These are phyloP conservation scores for Amborella trichopoda DNA, from an alignment of 164 flowering plant species.

Conservation along the genomic window DNA sequence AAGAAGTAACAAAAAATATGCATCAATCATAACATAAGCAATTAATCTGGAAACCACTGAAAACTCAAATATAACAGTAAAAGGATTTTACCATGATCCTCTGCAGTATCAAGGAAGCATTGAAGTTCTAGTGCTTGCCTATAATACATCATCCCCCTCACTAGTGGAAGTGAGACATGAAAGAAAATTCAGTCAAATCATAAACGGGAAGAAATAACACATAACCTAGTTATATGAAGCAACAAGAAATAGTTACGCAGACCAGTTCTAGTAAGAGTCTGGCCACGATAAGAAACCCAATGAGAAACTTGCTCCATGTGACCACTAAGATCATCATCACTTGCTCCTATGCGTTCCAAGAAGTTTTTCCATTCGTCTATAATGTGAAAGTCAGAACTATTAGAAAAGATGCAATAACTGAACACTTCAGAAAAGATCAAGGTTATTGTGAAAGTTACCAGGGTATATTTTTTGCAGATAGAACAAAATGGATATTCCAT, in stretches of 20 bases:
- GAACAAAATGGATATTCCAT: conserved; percentile 84
- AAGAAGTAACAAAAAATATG: too few relatives aligned
- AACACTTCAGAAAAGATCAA: conserved; percentile 1
- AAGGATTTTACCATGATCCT: conserved; percentile 49
- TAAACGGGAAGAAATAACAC: too few relatives aligned
- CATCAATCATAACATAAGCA: too few relatives aligned
- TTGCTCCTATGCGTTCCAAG: conserved; percentile 32
- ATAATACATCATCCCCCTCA: conserved; percentile 99
- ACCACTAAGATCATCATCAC: conserved; percentile 22
- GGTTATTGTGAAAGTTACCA: conserved; percentile 29
- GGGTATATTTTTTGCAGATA: conserved; percentile 88
- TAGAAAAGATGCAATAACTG: neutral
- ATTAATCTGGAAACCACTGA: conserved; percentile 7
- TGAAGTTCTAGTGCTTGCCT: conserved; percentile 80
- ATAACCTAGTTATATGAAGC: too few relatives aligned
- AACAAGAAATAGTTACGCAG: too few relatives aligned
- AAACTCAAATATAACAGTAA: neutral
- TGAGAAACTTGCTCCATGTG: conserved; percentile 17
- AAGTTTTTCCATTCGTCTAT: conserved; percentile 86
- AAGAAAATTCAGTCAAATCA: too few relatives aligned
- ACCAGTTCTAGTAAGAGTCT: conserved; percentile 95
- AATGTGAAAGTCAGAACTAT: conserved; percentile 1
- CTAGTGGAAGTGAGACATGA: conserved; percentile 24
- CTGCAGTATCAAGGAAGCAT: conserved; percentile 64
- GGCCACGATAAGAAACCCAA: conserved; percentile 97